Evolutionary conservation across 225 moss, liverwort and hornwort species (phyloP), one percentile per base, ranked within the genome.

Genomic region (Bryum argenteum): DNA sequence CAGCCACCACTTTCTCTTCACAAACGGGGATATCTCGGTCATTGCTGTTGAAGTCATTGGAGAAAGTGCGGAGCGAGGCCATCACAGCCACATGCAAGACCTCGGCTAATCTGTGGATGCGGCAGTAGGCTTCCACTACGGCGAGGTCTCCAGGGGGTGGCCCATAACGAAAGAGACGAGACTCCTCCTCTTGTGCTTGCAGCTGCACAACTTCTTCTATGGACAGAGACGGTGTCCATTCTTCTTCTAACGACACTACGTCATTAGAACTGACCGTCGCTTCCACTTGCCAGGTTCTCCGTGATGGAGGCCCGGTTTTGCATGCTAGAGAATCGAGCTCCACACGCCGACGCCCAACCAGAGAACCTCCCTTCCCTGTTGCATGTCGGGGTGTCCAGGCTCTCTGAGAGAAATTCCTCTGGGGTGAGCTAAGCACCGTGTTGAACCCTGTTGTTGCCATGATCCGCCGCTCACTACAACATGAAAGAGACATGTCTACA

Each of bases 91-190:
- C 63, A 18, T 91, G 85, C 70, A 96, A 87, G 8, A 84, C 82
- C 67, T 96, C 93, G 5, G 91, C 85, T 58, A 81, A 80, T 75
- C 96, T 81, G 75, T 93, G 90, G 50, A 89, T 85, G 37, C 96
- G 90, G 69, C 96, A 96, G 73, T 89, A 96, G 66, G 96, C 88
- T 74, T 96, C 96, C 53, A 93, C 71, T 66, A 89, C 91, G 22
- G 93, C 93, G 45, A 96, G 83, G 73, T 91, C 93, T 54, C 93
- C 91, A 37, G 85, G 81, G 3, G 88, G 87, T 8, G 91, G 96
- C 16, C 96, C 96, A 23, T 81, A 82, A 8, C 85, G 85, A 60
- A 93, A 93, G 33, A 93, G 75, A 1, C 89, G 87, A 11, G 86
- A 93, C 55, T 93, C 91, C 77, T 87, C 87, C 85, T 93, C 96